Conservation (phyloP, 768 basidiomycete genomes). For the Suillus clintonianus region DNA sequence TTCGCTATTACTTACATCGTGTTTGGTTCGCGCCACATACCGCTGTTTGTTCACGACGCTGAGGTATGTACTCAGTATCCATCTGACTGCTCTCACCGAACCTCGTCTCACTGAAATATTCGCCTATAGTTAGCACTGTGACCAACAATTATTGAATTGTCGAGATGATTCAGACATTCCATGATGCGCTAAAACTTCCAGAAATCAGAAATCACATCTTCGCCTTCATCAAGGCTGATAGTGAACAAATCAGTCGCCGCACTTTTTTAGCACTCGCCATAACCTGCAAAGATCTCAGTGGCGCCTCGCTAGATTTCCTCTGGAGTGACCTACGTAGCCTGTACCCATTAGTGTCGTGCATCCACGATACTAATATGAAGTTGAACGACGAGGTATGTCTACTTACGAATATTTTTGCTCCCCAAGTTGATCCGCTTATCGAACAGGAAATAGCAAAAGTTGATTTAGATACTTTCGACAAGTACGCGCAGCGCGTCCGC, state of each 20-base stretch:
- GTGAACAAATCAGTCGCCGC: neutral
- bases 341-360: neutral
- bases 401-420: neutral
- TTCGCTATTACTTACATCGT: too few relatives aligned
- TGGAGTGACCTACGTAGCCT: neutral
- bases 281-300: neutral
- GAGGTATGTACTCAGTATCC: neutral
- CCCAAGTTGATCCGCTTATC: neutral
- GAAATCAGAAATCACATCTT: neutral
- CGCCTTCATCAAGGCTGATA: neutral
- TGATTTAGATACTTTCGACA: neutral
- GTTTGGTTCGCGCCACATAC: too few relatives aligned
- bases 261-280: neutral
- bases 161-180: too few relatives aligned
- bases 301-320: neutral
- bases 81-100: neutral
- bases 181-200: neutral
- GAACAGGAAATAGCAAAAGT: neutral
- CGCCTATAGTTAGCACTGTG: neutral
- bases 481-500: neutral
- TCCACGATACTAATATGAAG: neutral
- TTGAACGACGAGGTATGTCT: neutral
- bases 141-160: neutral
- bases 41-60: neutral
- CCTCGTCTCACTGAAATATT: neutral